These are phyloP conservation scores for Goffeauzyma gilvescens DNA, from an alignment of 768 basidiomycete species.

Conservation along the genomic window DNA sequence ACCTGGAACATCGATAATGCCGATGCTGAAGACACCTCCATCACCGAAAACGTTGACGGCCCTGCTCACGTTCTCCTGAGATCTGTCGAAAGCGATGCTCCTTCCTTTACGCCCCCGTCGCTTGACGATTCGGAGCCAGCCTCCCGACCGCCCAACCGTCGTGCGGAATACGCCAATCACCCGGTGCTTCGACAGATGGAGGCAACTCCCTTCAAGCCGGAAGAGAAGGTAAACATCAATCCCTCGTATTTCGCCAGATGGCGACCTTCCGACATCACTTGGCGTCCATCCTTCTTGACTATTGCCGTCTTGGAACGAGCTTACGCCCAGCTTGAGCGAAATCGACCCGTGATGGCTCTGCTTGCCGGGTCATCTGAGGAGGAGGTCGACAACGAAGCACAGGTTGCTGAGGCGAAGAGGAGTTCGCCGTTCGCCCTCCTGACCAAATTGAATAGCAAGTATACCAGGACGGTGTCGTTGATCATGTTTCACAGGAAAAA, in stretches of 20 bases:
- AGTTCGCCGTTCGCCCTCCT: conserved; percentile 16
- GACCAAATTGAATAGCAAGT: conserved; percentile 20
- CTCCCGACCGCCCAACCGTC: too few relatives aligned
- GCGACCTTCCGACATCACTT: conserved; percentile 20
- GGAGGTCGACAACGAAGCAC: conserved; percentile 8
- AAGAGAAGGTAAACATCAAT: too few relatives aligned
- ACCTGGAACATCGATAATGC: too few relatives aligned
- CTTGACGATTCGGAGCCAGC: too few relatives aligned
- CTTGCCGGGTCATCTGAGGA: conserved; percentile 10
- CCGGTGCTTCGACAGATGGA: too few relatives aligned
- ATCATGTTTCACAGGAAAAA: conserved; percentile 27
- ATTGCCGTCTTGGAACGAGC: conserved; percentile 20
- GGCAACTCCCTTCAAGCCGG: too few relatives aligned
- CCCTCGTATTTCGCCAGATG: conserved; percentile 10
- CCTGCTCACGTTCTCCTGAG: too few relatives aligned
- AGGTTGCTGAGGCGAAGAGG: conserved; percentile 8
- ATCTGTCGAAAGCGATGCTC: too few relatives aligned
- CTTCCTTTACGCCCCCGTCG: too few relatives aligned
- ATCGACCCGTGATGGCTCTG: conserved; percentile 16
- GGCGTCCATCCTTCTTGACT: conserved; percentile 21
- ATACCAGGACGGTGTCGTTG: conserved; percentile 18
- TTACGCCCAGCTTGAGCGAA: conserved; percentile 17
- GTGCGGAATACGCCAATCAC: too few relatives aligned
- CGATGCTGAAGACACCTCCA: too few relatives aligned
- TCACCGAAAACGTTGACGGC: too few relatives aligned